These are phyloP conservation scores for Mantamonas sphyraenae DNA, from an alignment of 78 protist genomes.

Conservation along the genomic window DNA sequence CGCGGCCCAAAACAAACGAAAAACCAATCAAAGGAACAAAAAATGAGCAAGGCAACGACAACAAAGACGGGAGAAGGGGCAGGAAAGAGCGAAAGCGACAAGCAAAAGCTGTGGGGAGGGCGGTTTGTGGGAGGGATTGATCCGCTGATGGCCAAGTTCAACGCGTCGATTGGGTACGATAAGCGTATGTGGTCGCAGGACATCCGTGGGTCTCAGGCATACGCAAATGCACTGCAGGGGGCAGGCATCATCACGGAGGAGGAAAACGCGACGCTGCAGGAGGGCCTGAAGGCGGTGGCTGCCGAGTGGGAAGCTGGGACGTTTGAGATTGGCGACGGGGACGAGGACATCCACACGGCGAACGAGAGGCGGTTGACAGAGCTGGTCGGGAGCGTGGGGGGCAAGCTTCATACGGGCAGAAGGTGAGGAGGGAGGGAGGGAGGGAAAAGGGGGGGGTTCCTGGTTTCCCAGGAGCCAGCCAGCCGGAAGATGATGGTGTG, in stretches of 20 bases:
- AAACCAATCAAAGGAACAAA: too few relatives aligned
- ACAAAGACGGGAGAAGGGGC: too few relatives aligned
- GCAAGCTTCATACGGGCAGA: slow-evolving; percentile 73
- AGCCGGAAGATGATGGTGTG: too few relatives aligned
- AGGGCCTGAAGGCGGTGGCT: slow-evolving; percentile 33
- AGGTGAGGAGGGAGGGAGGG: slow-evolving; percentile 31
- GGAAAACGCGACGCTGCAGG: slow-evolving; percentile 19
- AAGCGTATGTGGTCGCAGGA: slow-evolving; percentile 30
- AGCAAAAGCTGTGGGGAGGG: slow-evolving; percentile 59
- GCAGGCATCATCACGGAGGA: slow-evolving; percentile 35
- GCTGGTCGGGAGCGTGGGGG: slow-evolving; percentile 46
- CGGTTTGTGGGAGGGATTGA: slow-evolving; percentile 52
- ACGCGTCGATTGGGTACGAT: slow-evolving; percentile 45
- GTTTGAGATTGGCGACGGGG: slow-evolving; percentile 26
- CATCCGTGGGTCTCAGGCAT: slow-evolving; percentile 20
- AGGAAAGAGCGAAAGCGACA: too few relatives aligned
- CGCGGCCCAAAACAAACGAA: too few relatives aligned
- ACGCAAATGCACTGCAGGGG: slow-evolving; percentile 13
- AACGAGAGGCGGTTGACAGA: slow-evolving; percentile 64
- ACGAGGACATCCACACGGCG: slow-evolving; percentile 78
- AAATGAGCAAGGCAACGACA: too few relatives aligned
- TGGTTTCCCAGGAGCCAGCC: too few relatives aligned
- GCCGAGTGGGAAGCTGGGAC: slow-evolving; percentile 25
- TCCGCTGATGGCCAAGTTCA: slow-evolving; percentile 57
- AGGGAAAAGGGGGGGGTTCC: too few relatives aligned